Evolutionary conservation across 441 rosid genomes (phyloP).

Genomic region (Syzygium malaccense): DNA sequence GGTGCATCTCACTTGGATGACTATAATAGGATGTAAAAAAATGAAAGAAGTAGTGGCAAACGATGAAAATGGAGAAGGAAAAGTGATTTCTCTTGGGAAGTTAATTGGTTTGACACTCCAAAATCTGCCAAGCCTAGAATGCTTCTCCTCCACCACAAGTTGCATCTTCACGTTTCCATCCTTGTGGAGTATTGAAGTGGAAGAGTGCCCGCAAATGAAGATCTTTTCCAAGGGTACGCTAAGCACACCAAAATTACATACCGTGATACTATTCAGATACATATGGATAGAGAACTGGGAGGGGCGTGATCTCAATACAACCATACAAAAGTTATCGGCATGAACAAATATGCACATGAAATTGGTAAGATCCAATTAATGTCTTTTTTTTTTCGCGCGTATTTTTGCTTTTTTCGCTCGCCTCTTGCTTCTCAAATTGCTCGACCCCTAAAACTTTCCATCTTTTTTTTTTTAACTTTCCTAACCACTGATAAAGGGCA

Average conservation of each 20-base stretch:
- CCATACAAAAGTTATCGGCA: too few relatives aligned
- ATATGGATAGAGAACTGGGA: rapidly evolving
- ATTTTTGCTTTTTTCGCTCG: too few relatives aligned
- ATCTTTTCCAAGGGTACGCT: neutral
- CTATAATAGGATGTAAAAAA: neutral
- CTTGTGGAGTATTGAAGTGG: rapidly evolving
- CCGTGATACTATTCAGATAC: too few relatives aligned
- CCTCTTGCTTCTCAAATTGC: too few relatives aligned
- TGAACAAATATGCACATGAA: too few relatives aligned
- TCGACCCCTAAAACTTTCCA: too few relatives aligned
- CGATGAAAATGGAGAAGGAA: neutral
- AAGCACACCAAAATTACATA: neutral
- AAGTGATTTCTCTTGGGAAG: neutral
- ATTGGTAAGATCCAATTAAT: too few relatives aligned
- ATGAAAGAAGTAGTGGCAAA: neutral
- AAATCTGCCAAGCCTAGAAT: neutral
- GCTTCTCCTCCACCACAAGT: neutral
- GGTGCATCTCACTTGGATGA: rapidly evolving
- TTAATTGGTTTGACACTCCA: rapidly evolving
- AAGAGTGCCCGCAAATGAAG: neutral
- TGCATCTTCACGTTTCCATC: neutral
- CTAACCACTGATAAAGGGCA: too few relatives aligned
- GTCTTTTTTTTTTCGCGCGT: too few relatives aligned
- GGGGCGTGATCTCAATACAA: too few relatives aligned
- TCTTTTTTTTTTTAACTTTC: too few relatives aligned